These are phyloP conservation scores for Tulasnella sp. DNA, from an alignment of 768 basidiomycete species.

Conservation along the genomic window DNA sequence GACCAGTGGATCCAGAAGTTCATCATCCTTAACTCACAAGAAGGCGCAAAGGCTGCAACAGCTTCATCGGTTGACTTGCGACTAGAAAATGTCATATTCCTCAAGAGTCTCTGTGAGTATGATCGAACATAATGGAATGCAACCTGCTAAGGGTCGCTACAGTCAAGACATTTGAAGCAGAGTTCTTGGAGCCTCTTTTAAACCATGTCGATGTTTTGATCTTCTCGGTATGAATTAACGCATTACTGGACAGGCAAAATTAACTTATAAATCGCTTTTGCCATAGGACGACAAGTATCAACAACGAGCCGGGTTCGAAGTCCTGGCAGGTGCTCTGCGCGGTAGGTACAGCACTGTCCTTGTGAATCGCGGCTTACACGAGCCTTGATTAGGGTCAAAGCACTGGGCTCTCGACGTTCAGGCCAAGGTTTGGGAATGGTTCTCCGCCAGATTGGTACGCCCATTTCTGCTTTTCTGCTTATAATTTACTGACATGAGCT, in stretches of 20 bases:
- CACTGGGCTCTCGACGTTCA: conserved; percentile 61
- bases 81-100: conserved; percentile 42
- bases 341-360: conserved; percentile 37
- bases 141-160: neutral
- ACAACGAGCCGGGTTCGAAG: conserved; percentile 70
- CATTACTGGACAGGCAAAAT: neutral
- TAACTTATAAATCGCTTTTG: neutral
- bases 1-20: conserved; percentile 57
- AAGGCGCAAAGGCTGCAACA: conserved; percentile 48
- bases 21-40: conserved; percentile 66
- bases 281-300: conserved; percentile 59
- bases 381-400: conserved; percentile 52
- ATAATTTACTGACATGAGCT: neutral
- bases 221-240: neutral
- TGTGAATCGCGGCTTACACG: conserved; percentile 1
- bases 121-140: neutral
- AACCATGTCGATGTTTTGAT: conserved; percentile 41
- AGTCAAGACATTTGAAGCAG: conserved; percentile 62
- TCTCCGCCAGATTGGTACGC: conserved; percentile 41
- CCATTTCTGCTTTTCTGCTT: neutral
- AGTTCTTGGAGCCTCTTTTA: conserved; percentile 46
- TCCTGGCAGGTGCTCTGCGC: conserved; percentile 65
- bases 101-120: conserved; percentile 43
- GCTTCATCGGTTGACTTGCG: conserved; percentile 41
- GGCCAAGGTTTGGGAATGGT: conserved; percentile 65